Base-by-base conservation (phyloP, 371 early-diverging fungal genomes). In the Mucor indicus region DNA sequence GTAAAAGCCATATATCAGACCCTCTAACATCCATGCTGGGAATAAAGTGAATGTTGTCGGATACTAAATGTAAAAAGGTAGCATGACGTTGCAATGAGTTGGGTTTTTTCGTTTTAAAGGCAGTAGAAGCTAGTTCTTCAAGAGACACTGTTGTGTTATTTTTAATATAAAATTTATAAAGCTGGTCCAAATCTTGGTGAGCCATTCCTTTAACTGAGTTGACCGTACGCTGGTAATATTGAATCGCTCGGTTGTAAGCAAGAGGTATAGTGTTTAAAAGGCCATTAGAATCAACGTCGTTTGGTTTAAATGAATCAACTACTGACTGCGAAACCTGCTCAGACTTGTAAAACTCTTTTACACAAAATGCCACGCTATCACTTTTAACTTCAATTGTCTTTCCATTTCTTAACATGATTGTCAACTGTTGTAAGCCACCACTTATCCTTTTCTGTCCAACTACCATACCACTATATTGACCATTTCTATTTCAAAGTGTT, bases 1-100 rank as follows among this genome's bases (percentile, higher is more conserved):
- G 80, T 31, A 87, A 41, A 10, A 52, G 46, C 69, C 85, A 89
- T 13, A 60, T 57, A 8, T 75, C 65, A 3, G 81, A 69, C 50
- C 56, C 60, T n/a, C 70, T 59, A 17, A 72, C 64, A 23, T 62
- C 55, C n/a, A 20, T 22, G 4, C 66, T 62, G 22, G 81, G 78
- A 2, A 62, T 55, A 45, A 77, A 84, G 13, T 75, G 76, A 11
- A 69, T 50, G 23, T 70, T 54, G 35, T 85, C 72, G 19, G 69
- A 61, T 0, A 77, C 65, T 48, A 89, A 27, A 40, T 75, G 79
- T 21, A 78, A 43, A 50, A 84, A 85, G 0, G 86, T 78, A 2
- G 84, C 80, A 50, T 85, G 83, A 30, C 73, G 50, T 20, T 83
- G 63, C 22, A 53, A 33, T 21, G 50, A 27, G 9, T 50, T 55